Evolutionary conservation across 1,284 basidiomycete genomes (phyloP).

Genomic region (Testicularia cyperi): DNA sequence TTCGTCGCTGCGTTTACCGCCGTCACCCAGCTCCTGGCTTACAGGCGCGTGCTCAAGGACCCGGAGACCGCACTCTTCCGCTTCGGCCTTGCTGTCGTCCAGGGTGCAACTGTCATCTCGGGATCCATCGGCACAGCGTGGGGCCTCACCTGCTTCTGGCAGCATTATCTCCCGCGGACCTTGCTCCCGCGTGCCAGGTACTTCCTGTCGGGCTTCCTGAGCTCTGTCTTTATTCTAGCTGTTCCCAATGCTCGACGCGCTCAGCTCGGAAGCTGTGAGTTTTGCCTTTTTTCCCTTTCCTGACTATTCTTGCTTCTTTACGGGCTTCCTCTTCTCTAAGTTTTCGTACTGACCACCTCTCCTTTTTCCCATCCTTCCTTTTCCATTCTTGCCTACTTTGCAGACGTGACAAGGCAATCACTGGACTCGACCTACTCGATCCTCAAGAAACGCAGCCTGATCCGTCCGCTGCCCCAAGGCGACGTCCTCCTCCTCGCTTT

Average conservation of each 20-base stretch:
- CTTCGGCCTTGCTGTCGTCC: slow-evolving; percentile 35
- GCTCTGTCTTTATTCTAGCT: slow-evolving; percentile 43
- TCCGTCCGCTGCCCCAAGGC: slow-evolving; percentile 11
- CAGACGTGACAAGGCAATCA: slow-evolving; percentile 26
- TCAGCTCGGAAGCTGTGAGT: slow-evolving; percentile 35
- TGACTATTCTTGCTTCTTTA: not conserved
- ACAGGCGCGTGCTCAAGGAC: slow-evolving; percentile 35
- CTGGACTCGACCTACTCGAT: slow-evolving; percentile 24
- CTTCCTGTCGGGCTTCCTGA: slow-evolving; percentile 49
- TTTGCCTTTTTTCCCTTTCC: not conserved
- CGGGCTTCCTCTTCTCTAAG: not conserved
- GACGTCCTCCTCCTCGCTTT: slow-evolving; percentile 37
- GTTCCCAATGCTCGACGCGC: slow-evolving; percentile 31
- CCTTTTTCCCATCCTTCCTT: no score
- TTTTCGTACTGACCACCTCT: no score
- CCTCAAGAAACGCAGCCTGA: slow-evolving; percentile 21
- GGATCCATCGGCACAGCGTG: slow-evolving; percentile 49
- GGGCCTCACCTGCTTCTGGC: slow-evolving; percentile 50
- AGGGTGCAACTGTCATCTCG: slow-evolving; percentile 53
- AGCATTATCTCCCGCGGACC: slow-evolving; percentile 47
- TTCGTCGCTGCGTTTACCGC: slow-evolving; percentile 44
- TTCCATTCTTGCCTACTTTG: no score
- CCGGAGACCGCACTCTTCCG: slow-evolving; percentile 50
- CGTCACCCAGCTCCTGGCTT: slow-evolving; percentile 16
- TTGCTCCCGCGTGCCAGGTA: slow-evolving; percentile 34